Base-by-base conservation (phyloP, 495 filamentous ascomycete species). In the Aspergillus ellipticus region DNA sequence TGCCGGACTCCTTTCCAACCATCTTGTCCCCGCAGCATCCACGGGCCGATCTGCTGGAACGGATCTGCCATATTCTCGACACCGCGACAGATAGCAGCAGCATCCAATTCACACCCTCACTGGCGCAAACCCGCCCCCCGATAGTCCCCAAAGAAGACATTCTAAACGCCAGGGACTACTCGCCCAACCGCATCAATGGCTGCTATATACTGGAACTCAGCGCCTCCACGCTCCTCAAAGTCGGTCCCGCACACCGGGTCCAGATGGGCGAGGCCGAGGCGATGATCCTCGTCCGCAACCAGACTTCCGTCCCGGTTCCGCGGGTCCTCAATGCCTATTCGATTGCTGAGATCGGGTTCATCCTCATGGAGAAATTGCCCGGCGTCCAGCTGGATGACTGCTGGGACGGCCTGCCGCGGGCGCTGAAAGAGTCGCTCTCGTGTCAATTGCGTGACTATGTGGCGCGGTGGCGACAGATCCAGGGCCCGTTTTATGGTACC, bases 291-390 rank as follows among this genome's bases (percentile, higher is more conserved):
- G 19, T 69, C 11, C 49, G 51, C 20, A 49, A 53, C 9, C 49
- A 50, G 31, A 69, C 66, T 21, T 64, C 47, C 47, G 57, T 72
- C n/a, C 67, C 69, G 11, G 62, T 28, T 7, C 67, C 67, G 5
- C 17, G 63, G 31, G 58, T 70, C 16, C 56, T 61, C 37, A 67
- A 65, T 61, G 66, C 67, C 19, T 66, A 66, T 28, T 52, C 37
- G 28, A 59, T 63, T 24, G 55, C 9, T 21, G 57, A 63, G 48
- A 54, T 58, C 19, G 63, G 63, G 26, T 70, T 65, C 55, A 72
- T 72, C 47, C 42, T 67, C 20, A 70, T 70, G 67, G 46, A 54
- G 8, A 66, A 63, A 39, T 51, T 68, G 10, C 48, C 50, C 1
- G 67, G 67, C 16, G 48, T 52, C 17, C 17, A 42, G 22, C 59